phyloP scores from a whole-genome alignment of 257 asterid species.

The Solanum etuberosum region DNA sequence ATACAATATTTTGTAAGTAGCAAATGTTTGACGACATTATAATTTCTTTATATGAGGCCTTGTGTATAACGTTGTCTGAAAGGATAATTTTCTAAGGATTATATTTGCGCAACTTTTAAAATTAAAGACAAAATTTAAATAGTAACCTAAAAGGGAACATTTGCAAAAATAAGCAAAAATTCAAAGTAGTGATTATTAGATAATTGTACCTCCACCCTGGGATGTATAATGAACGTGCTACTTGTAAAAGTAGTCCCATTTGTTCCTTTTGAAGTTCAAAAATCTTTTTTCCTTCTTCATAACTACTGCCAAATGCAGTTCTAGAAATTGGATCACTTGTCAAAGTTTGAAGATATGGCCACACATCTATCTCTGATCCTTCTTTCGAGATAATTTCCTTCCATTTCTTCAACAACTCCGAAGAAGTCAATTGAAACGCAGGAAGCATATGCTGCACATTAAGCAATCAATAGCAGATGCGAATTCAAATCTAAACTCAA shows the following conservation, averaged over 20 bases:
- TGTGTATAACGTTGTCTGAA: neutral
- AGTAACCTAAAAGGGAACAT: neutral
- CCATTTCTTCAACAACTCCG: constrained; percentile 6
- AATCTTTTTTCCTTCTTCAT: constrained; percentile 5
- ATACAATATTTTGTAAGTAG: neutral
- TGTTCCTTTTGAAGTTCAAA: constrained; percentile 8
- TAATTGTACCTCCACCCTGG: constrained; percentile 8
- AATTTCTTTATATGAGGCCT: neutral
- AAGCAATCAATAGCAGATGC: neutral
- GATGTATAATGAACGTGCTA: neutral
- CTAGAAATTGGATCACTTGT: constrained; percentile 11
- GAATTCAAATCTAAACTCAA: neutral
- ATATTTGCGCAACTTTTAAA: neutral
- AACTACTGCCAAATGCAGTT: constrained; percentile 2
- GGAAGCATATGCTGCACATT: constrained; percentile 1
- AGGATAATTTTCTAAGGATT: neutral
- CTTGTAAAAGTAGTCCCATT: neutral
- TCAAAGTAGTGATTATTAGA: too few species aligned
- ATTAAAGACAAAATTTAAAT: neutral
- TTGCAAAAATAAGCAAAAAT: neutral
- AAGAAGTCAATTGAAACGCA: neutral
- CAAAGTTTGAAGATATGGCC: constrained; percentile 5
- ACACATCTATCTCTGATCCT: constrained; percentile 5
- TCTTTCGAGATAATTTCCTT: neutral
- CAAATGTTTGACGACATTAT: neutral